Conservation (phyloP, 148 eudicot genomes). For the Rhododendron henanense region DNA sequence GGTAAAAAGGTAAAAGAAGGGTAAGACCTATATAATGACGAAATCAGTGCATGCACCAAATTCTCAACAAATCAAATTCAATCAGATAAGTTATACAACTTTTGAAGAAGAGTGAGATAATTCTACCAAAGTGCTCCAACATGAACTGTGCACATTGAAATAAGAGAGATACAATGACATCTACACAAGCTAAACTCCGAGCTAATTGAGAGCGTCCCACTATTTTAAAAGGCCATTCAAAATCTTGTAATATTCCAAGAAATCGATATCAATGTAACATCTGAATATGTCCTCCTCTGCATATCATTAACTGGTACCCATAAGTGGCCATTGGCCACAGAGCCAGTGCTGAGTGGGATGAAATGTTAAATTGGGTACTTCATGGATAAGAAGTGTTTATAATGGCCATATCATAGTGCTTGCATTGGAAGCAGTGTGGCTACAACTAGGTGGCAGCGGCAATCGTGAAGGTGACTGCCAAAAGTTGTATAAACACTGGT, state of each 20-base stretch:
- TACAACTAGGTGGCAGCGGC: neutral
- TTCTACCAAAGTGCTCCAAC: neutral
- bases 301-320: neutral
- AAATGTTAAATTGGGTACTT: neutral
- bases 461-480: neutral
- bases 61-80: neutral
- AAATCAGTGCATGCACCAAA: neutral
- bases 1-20: neutral
- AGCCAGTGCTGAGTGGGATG: neutral
- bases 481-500: neutral
- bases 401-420: neutral
- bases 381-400: neutral
- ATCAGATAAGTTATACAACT: neutral
- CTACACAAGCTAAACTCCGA: too few species aligned
- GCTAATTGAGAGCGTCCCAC: too few species aligned
- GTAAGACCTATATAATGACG: neutral
- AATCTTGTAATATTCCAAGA: neutral
- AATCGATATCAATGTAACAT: neutral
- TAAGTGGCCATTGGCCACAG: neutral
- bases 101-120: neutral
- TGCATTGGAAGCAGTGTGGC: neutral
- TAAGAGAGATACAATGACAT: too few species aligned
- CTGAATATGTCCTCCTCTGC: neutral
- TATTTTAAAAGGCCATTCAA: neutral
- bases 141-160: too few species aligned